phyloP scores from a whole-genome alignment of 1,284 basidiomycete genomes.

The Phylloboletellus chloephorus region DNA sequence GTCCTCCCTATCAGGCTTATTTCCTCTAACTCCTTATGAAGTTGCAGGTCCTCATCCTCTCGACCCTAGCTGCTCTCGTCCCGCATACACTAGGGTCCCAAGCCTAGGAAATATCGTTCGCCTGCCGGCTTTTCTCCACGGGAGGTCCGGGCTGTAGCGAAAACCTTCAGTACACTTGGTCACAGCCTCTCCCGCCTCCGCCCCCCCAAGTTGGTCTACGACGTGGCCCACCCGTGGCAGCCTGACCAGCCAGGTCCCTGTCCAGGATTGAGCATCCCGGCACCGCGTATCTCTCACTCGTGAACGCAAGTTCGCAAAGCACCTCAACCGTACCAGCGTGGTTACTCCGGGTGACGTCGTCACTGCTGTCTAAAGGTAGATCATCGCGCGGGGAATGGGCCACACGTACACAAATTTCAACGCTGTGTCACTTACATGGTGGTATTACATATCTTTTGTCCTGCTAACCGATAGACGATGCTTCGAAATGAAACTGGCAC shows the following conservation, averaged over 20 bases:
- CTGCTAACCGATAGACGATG: not conserved
- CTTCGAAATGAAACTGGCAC: constrained; percentile 14
- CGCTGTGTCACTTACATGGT: constrained; percentile 18
- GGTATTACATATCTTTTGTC: not conserved
- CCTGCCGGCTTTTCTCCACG: constrained; percentile 18
- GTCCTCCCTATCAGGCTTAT: not conserved
- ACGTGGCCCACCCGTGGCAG: constrained; percentile 19
- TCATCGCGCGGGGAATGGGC: not conserved
- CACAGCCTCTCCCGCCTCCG: constrained; percentile 26
- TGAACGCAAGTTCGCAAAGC: constrained; percentile 8
- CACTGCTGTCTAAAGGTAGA: constrained; percentile 17
- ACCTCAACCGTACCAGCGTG: constrained; percentile 21
- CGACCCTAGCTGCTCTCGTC: constrained; percentile 4
- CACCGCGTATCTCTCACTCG: no score
- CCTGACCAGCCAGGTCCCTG: constrained; percentile 34
- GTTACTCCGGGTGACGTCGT: constrained; percentile 26
- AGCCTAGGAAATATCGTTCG: constrained; percentile 18
- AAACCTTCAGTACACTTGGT: constrained; percentile 20
- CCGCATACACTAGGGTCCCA: constrained; percentile 12
- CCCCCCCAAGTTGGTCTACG: constrained; percentile 22
- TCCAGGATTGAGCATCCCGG: constrained; percentile 44
- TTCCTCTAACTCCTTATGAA: constrained; percentile 9
- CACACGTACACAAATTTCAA: no score
- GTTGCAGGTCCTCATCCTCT: constrained; percentile 12
- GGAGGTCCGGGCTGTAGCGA: constrained; percentile 12